phyloP scores from a whole-genome alignment of 768 basidiomycete species.

The Lyophyllum decastes region DNA sequence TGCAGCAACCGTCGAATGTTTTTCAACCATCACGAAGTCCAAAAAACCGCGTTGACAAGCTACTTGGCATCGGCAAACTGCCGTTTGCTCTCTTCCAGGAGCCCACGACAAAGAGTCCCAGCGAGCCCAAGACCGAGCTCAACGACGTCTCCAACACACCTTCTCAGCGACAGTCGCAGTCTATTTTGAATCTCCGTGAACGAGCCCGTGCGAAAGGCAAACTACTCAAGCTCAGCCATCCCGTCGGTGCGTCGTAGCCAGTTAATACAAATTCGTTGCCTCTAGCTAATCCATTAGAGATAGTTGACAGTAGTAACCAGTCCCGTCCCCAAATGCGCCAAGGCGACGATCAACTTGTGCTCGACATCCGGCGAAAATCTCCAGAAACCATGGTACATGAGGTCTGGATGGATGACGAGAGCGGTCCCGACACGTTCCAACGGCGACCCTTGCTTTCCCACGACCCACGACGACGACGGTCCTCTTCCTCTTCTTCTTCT shows the following conservation, averaged over 20 bases:
- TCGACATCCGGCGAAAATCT: conserved; percentile 23
- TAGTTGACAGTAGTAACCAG: not conserved
- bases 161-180: not conserved
- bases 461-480: conserved; percentile 20
- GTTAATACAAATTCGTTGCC: not conserved
- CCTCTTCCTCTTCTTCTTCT: conserved; percentile 28
- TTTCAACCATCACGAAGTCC: conserved; percentile 12
- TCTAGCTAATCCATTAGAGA: not conserved
- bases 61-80: conserved; percentile 16
- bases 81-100: conserved; percentile 15
- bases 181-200: conserved; percentile 11
- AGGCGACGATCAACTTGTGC: conserved; percentile 14
- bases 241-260: conserved; percentile 1
- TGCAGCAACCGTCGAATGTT: conserved; percentile 4
- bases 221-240: conserved; percentile 14
- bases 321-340: conserved; percentile 7
- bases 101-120: not conserved
- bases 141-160: conserved; percentile 12
- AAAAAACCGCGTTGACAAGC: conserved; percentile 15
- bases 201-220: conserved; percentile 19
- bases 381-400: not conserved
- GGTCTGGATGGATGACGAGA: conserved; percentile 18
- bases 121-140: not conserved
- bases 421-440: conserved; percentile 5
- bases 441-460: conserved; percentile 36